phyloP scores from a whole-genome alignment of 164 flowering plant genomes.

The Buxus sempervirens region DNA sequence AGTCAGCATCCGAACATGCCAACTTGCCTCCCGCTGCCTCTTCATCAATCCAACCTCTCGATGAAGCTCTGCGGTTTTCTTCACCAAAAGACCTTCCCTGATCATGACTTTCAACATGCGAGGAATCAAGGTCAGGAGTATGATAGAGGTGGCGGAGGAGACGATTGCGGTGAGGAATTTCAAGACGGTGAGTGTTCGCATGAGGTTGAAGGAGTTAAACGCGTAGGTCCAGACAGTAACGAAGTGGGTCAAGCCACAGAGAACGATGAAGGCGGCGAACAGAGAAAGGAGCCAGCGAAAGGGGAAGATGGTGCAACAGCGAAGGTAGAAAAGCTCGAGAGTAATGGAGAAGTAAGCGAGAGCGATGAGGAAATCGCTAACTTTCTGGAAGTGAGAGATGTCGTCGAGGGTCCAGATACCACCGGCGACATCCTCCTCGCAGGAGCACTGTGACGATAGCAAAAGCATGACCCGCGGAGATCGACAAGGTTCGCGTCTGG shows the following conservation, averaged over 20 bases:
- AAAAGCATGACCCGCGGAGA: not conserved
- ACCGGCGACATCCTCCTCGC: conserved; percentile 13
- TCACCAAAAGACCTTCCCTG: conserved; percentile 16
- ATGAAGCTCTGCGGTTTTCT: conserved; percentile 21
- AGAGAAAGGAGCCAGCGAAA: conserved; percentile 21
- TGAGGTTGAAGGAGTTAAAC: conserved; percentile 14
- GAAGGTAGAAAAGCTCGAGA: conserved; percentile 27
- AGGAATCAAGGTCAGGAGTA: conserved; percentile 16
- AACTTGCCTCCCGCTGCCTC: conserved; percentile 18
- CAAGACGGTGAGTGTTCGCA: conserved; percentile 17
- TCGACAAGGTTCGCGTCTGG: not conserved
- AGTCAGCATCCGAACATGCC: conserved; percentile 25
- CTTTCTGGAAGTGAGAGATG: conserved; percentile 21
- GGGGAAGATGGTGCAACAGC: conserved; percentile 25
- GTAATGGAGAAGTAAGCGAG: conserved; percentile 32
- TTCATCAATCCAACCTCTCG: conserved; percentile 20
- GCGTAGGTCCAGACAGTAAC: conserved; percentile 15
- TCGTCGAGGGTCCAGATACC: conserved; percentile 15
- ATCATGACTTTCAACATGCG: conserved; percentile 18
- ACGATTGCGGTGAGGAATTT: conserved; percentile 22
- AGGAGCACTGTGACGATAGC: not conserved
- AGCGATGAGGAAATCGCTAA: conserved; percentile 27
- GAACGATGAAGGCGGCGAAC: conserved; percentile 24
- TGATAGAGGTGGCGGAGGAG: conserved; percentile 21
- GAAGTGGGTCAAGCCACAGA: conserved; percentile 24